These are phyloP conservation scores for Candida pseudoglaebosa DNA, from an alignment of 805 yeast species.

Conservation along the genomic window DNA sequence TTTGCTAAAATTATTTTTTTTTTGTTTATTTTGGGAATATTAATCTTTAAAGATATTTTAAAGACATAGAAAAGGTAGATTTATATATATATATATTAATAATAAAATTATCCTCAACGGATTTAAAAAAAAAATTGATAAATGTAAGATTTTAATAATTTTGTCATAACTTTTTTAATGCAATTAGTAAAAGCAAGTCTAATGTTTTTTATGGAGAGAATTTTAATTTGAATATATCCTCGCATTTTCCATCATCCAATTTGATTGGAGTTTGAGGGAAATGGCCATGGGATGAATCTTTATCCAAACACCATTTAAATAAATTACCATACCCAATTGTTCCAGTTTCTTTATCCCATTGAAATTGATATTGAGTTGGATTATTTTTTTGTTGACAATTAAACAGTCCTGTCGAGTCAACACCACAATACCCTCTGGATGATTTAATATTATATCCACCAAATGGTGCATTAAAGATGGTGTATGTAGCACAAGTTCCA, in stretches of 20 bases:
- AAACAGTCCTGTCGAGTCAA: constrained; percentile 21
- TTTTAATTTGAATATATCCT: constrained; percentile 7
- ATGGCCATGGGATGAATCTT: constrained; percentile 28
- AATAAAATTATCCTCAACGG: constrained; percentile 41
- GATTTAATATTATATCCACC: constrained; percentile 73
- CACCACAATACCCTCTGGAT: constrained; percentile 71
- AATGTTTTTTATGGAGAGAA: no score
- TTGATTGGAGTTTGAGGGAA: constrained; percentile 20
- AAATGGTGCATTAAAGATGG: constrained; percentile 50
- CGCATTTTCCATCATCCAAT: constrained; percentile 16
- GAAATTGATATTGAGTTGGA: constrained; percentile 46
- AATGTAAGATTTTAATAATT: not conserved
- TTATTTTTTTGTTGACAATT: constrained; percentile 17
- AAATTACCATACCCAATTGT: constrained; percentile 60
- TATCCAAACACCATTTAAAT: constrained; percentile 53
- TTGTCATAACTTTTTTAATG: not conserved
- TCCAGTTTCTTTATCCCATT: constrained; percentile 43
- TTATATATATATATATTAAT: constrained; percentile 18
- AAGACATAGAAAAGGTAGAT: constrained; percentile 23
- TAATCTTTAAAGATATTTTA: constrained; percentile 17
- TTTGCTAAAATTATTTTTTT: constrained; percentile 4
- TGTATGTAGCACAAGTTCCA: constrained; percentile 84
- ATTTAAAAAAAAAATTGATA: constrained; percentile 14
- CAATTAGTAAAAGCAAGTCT: not conserved
- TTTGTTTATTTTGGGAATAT: constrained; percentile 7